These are phyloP conservation scores for Boletales sp. DNA, from an alignment of 768 basidiomycete genomes.

Conservation along the genomic window DNA sequence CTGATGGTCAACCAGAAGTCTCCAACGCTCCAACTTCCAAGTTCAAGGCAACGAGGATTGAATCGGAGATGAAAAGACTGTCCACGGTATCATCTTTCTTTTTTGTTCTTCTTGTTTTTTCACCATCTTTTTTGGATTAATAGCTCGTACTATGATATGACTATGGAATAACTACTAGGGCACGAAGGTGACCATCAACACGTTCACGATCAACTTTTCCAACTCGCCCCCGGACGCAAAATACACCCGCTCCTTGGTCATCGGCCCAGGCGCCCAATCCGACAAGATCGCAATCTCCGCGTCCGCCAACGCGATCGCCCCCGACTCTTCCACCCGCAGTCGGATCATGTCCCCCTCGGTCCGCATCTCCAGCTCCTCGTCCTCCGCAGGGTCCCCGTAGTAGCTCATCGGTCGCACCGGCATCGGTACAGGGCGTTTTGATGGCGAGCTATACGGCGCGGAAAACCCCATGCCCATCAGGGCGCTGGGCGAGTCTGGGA, in stretches of 20 bases:
- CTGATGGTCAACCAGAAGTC: no score
- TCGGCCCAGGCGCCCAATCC: constrained; percentile 44
- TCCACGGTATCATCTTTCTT: no score
- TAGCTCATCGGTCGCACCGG: constrained; percentile 40
- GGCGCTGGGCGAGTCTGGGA: constrained; percentile 19
- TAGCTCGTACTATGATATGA: no score
- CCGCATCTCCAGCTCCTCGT: constrained; percentile 29
- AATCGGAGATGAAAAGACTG: not conserved
- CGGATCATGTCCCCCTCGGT: constrained; percentile 40
- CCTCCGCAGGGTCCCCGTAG: constrained; percentile 40
- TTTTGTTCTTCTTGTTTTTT: not conserved
- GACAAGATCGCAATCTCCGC: constrained; percentile 59
- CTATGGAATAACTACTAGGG: constrained; percentile 31
- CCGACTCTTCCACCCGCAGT: constrained; percentile 59
- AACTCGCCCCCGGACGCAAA: constrained; percentile 64
- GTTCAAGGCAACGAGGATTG: not conserved
- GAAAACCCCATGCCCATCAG: constrained; percentile 23
- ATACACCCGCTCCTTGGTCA: constrained; percentile 65
- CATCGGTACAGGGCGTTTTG: constrained; percentile 29
- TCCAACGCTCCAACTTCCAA: not conserved
- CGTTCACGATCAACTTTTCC: constrained; percentile 73
- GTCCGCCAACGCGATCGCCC: constrained; percentile 59
- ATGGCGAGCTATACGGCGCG: constrained; percentile 19
- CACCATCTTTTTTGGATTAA: no score
- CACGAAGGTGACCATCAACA: constrained; percentile 67